These are phyloP conservation scores for Penicillium fuscoglaucum DNA, from an alignment of 2,329 filamentous ascomycete genomes.

Conservation along the genomic window DNA sequence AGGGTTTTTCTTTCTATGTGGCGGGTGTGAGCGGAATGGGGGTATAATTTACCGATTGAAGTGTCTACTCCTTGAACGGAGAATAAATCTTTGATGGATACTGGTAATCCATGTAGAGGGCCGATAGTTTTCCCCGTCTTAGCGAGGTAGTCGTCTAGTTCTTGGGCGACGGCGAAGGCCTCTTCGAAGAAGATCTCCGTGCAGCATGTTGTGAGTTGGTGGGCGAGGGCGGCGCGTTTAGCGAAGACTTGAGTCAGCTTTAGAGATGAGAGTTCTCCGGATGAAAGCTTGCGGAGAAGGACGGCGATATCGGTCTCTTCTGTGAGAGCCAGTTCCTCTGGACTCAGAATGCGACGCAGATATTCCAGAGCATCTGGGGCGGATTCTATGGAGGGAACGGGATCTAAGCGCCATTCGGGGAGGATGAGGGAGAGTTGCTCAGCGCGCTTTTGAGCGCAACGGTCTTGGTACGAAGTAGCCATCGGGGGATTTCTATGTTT, in stretches of 20 bases:
- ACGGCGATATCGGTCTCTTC: conserved; percentile 27
- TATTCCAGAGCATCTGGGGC: conserved; percentile 22
- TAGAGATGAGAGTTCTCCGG: conserved; percentile 22
- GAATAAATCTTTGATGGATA: conserved; percentile 48
- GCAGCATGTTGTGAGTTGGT: conserved; percentile 44
- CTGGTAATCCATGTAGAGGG: conserved; percentile 60
- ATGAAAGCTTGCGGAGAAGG: conserved; percentile 24
- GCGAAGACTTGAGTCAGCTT: conserved; percentile 41
- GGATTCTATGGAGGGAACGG: conserved; percentile 24
- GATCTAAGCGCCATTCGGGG: conserved; percentile 26
- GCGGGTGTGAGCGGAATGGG: too few species aligned
- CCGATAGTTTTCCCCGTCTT: conserved; percentile 48
- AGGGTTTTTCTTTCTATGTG: too few species aligned
- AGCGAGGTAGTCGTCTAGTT: conserved; percentile 47
- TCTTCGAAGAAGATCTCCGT: conserved; percentile 55
- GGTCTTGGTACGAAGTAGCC: conserved; percentile 23
- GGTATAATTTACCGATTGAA: conserved; percentile 19
- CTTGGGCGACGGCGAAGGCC: conserved; percentile 48
- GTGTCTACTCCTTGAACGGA: conserved; percentile 26
- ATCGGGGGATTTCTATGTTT: background rate
- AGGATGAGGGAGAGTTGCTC: conserved; percentile 25
- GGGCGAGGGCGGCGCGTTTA: conserved; percentile 34
- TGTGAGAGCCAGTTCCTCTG: conserved; percentile 24
- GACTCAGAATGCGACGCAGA: conserved; percentile 17
- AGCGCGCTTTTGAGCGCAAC: conserved; percentile 26